phyloP scores from a whole-genome alignment of 2,329 filamentous ascomycete genomes.

The Neonectria faginata region DNA sequence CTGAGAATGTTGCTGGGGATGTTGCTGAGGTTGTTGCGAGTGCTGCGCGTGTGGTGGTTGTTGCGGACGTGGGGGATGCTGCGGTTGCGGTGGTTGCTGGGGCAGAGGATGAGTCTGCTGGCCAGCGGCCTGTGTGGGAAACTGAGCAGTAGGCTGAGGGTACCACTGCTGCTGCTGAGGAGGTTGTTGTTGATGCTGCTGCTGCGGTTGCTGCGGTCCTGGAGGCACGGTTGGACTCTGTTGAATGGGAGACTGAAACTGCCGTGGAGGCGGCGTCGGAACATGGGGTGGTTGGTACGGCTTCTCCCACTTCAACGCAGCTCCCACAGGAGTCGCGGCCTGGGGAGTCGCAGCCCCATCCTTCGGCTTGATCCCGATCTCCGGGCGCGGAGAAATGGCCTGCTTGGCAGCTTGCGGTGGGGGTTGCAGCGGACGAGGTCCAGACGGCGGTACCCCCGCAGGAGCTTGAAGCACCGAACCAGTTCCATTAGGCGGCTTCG shows the following conservation, averaged over 20 bases:
- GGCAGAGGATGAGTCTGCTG: slow-evolving; percentile 41
- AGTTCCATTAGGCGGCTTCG: slow-evolving; percentile 47
- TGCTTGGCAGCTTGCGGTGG: slow-evolving; percentile 48
- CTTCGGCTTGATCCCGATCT: slow-evolving; percentile 47
- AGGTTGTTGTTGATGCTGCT: slow-evolving; percentile 24
- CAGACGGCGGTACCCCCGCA: slow-evolving; percentile 47
- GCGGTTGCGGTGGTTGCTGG: slow-evolving; percentile 22
- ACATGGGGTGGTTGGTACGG: slow-evolving; percentile 53
- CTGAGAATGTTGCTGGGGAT: slow-evolving; percentile 35
- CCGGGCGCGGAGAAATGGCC: slow-evolving; percentile 51
- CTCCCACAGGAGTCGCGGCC: slow-evolving; percentile 39
- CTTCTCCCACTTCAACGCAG: slow-evolving; percentile 56
- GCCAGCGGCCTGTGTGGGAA: slow-evolving; percentile 36
- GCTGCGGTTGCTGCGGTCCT: slow-evolving; percentile 37
- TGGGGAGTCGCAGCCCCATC: slow-evolving; percentile 42
- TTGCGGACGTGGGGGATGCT: slow-evolving; percentile 36
- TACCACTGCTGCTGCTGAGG: slow-evolving; percentile 41
- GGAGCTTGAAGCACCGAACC: slow-evolving; percentile 54
- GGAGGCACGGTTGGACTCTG: slow-evolving; percentile 38
- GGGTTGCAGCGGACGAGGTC: slow-evolving; percentile 49
- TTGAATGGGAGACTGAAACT: slow-evolving; percentile 40
- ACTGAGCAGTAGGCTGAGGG: slow-evolving; percentile 37
- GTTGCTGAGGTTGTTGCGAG: slow-evolving; percentile 32
- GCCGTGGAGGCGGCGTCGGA: slow-evolving; percentile 43
- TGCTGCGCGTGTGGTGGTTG: slow-evolving; percentile 35